Evolutionary conservation across 495 filamentous ascomycete species (phyloP).

Genomic region (Penicillium daleae): DNA sequence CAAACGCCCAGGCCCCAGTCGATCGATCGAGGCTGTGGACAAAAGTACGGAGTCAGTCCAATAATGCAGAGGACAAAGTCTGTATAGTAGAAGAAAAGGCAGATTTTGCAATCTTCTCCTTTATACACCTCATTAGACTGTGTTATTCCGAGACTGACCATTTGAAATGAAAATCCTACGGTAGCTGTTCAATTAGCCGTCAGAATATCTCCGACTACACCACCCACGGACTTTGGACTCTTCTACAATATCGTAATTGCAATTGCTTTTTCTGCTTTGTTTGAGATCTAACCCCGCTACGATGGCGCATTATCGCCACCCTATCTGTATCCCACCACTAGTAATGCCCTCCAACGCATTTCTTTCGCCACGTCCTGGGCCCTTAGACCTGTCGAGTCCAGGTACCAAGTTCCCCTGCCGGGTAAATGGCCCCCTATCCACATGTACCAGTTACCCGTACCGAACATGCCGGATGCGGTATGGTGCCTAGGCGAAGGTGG

Average conservation of each 20-base stretch:
- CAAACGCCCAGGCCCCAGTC: not conserved
- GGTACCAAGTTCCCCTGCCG: not conserved
- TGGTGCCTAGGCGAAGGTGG: not conserved
- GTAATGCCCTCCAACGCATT: not conserved
- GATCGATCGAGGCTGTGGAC: constrained; percentile 5
- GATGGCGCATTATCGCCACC: constrained; percentile 1
- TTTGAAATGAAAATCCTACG: too few species aligned
- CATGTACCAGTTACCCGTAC: not conserved
- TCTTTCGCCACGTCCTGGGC: not conserved
- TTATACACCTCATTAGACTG: too few species aligned
- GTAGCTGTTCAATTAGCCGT: too few species aligned
- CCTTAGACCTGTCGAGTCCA: not conserved
- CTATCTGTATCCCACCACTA: not conserved
- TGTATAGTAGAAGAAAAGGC: too few species aligned
- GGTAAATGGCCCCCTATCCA: not conserved
- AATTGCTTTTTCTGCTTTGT: constrained; percentile 3
- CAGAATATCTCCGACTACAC: too few species aligned
- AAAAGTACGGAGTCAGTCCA: not conserved
- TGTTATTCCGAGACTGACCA: too few species aligned
- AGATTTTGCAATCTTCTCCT: too few species aligned
- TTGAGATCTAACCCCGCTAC: not conserved
- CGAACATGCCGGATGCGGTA: not conserved
- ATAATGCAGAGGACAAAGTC: not conserved
- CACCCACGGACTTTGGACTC: not conserved
- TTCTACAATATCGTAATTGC: not conserved